Base-by-base conservation (phyloP, 768 basidiomycete genomes). In the Mycena leptocephala region DNA sequence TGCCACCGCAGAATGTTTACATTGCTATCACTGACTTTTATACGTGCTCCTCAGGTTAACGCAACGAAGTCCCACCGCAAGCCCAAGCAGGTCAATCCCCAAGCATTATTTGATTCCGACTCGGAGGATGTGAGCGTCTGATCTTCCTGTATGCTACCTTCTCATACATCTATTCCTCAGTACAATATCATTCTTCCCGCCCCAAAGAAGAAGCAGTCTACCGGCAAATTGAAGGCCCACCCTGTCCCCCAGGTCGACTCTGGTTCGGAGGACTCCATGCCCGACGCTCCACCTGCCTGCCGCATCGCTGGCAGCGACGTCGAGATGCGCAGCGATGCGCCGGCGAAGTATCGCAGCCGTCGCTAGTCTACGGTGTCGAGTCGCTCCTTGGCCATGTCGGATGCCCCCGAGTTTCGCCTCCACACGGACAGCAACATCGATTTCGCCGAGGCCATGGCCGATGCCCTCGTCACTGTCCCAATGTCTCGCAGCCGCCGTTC, bases 261-360 rank as follows among this genome's bases (percentile, higher is more conserved):
- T 1, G 51, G 20, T n/a, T 53, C 66, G 1, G 66, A 67, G 5
- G 51, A 67, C 51, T 67, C 66, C 26, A 67, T 67, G 66, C 53
- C 66, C 4, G 66, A 67, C 1, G 66, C 66, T 22, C 66, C 66
- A 7, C 8, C 10, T 30, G 2, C 18, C n/a, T 51, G 51, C 51
- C 66, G 66, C n/a, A 16, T 16, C 8, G 4, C 9, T 33, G 37
- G 33, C 22, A 55, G 66, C 78, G 82, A 67, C 51, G 37, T 43
- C 59, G 37, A 3, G 76, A 80, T 66, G 64, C n/a, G 32, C 22
- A 2, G 43, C 28, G 63, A 2, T 32, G 18, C 24, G 6, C 41
- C 37, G 13, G 24, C 13, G 9, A 14, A 33, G 9, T 26, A 5
- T 22, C 48, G 51, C 66, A 39, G 32, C 28, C 51, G 43, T 16